Base-by-base conservation (phyloP, 2,329 filamentous ascomycete genomes). In the Arthrobotrys pseudoclavata region DNA sequence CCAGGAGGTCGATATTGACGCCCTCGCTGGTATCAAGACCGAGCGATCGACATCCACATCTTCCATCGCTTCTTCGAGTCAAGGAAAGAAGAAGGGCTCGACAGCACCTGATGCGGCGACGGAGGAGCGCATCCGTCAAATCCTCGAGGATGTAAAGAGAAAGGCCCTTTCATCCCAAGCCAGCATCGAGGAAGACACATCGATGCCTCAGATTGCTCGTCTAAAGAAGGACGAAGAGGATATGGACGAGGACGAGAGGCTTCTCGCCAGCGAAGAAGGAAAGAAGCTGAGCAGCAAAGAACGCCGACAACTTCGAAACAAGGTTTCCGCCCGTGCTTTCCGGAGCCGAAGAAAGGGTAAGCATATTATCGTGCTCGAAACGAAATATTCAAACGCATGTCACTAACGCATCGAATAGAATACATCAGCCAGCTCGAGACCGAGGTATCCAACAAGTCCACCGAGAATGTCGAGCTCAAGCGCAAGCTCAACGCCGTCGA, bases 271-370 rank as follows among this genome's bases (percentile, higher is more conserved):
- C 78, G 96, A 99, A 82, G 95, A 97, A 85, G 96, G 95, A 82
- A 99, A 99, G 90, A 97, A 97, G 87, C 88, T 99, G n/a, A 96
- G 91, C 85, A 97, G 93, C 87, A 98, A 98, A 86, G 94, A 98
- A 85, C 91, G 96, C 77, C 91, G 96, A 80, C 96, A 98, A 85
- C 88, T 99, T n/a, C 90, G 96, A 80, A 99, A 99, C 88, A 99
- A 99, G 86, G 96, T 99, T 3, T 99, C 96, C 48, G 96, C 96
- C 79, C 93, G 96, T 81, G 95, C 95, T 63, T 99, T 99, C 90
- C 92, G 96, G 70, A 97, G 94, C n/a, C 88, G 96, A 82, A 91
- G 96, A 87, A 99, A 99, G 88, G 95, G 95, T 97, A 90, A 87
- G 88, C 40, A 64, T 20, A 83, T 80, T 26, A 2, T 55, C 20